A percentile compares a stretch with the other conserved stretches of the same genome.
Evolutionary conservation across 148 eudicot genomes (phyloP).

Genomic region (Cornus suecica): DNA sequence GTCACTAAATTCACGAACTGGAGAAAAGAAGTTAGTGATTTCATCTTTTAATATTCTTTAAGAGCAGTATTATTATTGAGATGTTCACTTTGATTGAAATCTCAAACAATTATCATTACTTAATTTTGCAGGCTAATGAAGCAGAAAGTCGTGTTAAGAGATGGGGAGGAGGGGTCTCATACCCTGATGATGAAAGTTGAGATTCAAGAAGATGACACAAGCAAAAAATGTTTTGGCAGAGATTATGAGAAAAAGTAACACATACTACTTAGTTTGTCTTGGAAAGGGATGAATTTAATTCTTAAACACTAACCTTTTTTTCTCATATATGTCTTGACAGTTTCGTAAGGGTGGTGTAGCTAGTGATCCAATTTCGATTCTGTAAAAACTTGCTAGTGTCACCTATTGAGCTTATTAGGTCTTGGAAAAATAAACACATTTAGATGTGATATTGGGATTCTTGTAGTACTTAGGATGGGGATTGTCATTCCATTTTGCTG

Average conservation of each 20-base stretch:
- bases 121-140: constrained; percentile 49
- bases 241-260: not conserved
- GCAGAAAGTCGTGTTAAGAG: constrained; percentile 59
- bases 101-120: not conserved
- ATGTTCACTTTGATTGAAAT: not conserved
- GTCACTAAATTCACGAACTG: constrained; percentile 58
- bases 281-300: not conserved
- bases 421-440: too few relatives aligned
- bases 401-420: too few relatives aligned
- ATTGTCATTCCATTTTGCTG: too few relatives aligned
- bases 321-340: not conserved
- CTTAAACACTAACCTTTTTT: not conserved
- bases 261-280: not conserved
- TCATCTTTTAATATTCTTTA: not conserved
- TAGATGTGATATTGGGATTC: too few relatives aligned
- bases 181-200: constrained; percentile 11
- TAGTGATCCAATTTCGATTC: too few relatives aligned
- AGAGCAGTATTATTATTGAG: not conserved
- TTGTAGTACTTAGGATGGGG: too few relatives aligned
- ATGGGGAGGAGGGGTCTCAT: constrained; percentile 69
- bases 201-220: not conserved
- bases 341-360: not conserved
- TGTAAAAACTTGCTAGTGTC: too few relatives aligned
- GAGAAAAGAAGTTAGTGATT: constrained; percentile 60
- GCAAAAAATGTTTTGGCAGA: not conserved